Evolutionary conservation across 202 grass and related monocot species (phyloP), one percentile per base, ranked within the genome.

Genomic region (Musa balbisiana): DNA sequence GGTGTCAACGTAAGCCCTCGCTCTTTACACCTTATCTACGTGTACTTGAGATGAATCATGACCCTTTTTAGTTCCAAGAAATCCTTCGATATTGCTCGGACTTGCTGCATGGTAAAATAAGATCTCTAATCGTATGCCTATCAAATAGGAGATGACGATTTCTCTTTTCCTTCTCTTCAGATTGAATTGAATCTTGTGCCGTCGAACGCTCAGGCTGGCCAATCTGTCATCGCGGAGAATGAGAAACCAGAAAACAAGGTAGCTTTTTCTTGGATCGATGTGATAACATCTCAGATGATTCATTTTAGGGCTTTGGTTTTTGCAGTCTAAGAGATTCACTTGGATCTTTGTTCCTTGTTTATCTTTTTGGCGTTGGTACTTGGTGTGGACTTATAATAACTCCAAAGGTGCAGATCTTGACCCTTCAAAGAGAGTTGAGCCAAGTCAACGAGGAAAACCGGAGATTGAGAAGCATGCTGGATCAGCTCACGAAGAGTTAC

Each of bases 391-490:
- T 43, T 43, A 8, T 43, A 6, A 43, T 6, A 43, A 43, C 33
- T 43, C 33, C 33, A 5, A 43, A 58, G 17, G 15, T 29, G 64
- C 26, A 68, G 65, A 12, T 68, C 10, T 33, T 55, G 1, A 24
- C n/a, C 10, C 51, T 55, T 8, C 51, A 55, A 55, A 50, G 10
- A 14, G 71, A 73, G 19, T 11, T 73, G 21, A 26, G 55, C 21
- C 71, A 51, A 73, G 10, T 73, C 1, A 54, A 19, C 5, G 71
- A 73, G 51, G 71, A 73, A 50, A 73, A 73, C 52, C 2, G 11
- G n/a, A 73, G 71, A 54, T 55, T 73, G 21, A 73, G 10, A 51
- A 54, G 71, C 51, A 73, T 25, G 52, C 51, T 73, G n/a, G 71
- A 73, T 24, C 52, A 54, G 51, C 51, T 73, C 49, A 73, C 49